A percentile compares a stretch with the other conserved stretches of the same genome.
Evolutionary conservation across 805 yeast species (phyloP).

Genomic region (Kazachstania africana): DNA sequence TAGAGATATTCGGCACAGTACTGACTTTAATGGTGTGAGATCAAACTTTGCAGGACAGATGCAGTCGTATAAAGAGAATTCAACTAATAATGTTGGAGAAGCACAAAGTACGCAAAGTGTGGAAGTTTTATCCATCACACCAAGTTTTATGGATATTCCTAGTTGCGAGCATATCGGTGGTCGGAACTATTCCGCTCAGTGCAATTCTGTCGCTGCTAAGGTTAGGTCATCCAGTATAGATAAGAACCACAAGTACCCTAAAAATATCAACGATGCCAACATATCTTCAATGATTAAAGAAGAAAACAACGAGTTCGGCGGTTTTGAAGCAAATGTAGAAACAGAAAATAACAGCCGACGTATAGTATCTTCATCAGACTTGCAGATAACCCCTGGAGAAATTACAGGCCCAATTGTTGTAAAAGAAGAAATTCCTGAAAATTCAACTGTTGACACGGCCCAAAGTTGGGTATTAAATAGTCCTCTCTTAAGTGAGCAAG

Average conservation of each 20-base stretch:
- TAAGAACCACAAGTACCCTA: conserved; percentile 11
- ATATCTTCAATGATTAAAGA: too few species aligned
- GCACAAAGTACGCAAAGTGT: conserved; percentile 19
- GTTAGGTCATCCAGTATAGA: conserved; percentile 13
- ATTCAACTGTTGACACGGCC: too few species aligned
- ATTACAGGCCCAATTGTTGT: too few species aligned
- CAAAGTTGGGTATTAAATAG: too few species aligned
- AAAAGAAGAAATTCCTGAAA: too few species aligned
- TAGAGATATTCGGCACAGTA: neutral
- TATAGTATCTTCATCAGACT: too few species aligned
- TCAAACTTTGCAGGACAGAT: neutral
- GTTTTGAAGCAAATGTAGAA: too few species aligned
- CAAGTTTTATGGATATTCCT: conserved; percentile 31
- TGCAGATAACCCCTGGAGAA: too few species aligned
- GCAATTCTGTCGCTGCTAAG: conserved; percentile 1
- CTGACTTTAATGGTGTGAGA: neutral
- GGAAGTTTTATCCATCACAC: conserved; percentile 31
- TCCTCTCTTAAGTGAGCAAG: too few species aligned
- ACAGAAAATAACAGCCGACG: too few species aligned
- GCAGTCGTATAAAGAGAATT: neutral
- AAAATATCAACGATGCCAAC: conserved; percentile 6
- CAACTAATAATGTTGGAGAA: conserved; percentile 1
- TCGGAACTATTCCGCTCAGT: too few species aligned
- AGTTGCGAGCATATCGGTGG: conserved; percentile 4
- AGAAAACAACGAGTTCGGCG: too few species aligned